Evolutionary conservation across 768 basidiomycete species (phyloP).

Genomic region (Suillus spraguei): DNA sequence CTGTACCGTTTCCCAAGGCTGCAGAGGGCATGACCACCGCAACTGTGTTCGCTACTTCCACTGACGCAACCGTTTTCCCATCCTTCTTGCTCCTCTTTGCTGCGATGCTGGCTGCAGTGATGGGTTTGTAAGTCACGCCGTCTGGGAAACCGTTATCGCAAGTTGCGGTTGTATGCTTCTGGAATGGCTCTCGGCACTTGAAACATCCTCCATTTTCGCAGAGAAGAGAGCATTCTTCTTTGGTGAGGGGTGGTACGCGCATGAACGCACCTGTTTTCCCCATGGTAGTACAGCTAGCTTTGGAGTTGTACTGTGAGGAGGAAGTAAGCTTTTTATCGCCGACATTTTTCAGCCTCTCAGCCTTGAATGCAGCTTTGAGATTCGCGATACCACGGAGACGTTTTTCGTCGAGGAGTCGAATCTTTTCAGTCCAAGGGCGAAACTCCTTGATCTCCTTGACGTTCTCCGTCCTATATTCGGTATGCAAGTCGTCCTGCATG

Average conservation of each 20-base stretch:
- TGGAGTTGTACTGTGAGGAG: background rate
- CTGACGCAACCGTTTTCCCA: background rate
- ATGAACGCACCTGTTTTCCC: background rate
- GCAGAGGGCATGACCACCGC: too few species aligned
- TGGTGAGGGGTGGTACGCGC: background rate
- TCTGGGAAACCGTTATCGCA: background rate
- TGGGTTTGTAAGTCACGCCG: background rate
- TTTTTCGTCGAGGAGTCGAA: background rate
- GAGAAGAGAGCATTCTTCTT: background rate
- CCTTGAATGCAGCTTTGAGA: too few species aligned
- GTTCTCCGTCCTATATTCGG: too few species aligned
- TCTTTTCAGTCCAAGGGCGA: background rate
- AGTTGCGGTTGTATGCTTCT: background rate
- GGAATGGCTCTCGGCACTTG: background rate
- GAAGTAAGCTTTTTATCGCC: background rate
- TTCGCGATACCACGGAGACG: too few species aligned
- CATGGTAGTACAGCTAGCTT: accelerated
- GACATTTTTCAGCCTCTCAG: too few species aligned
- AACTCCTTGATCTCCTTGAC: background rate
- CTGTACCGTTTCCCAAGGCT: too few species aligned
- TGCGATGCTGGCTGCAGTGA: background rate
- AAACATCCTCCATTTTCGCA: background rate
- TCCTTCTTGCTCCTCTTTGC: background rate
- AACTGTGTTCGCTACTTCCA: background rate
- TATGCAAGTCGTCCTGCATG: too few species aligned